Percentiles rank a stretch among this genome's conserved stretches.
phyloP scores from a whole-genome alignment of 257 asterid genomes.

The Scutellaria barbata region DNA sequence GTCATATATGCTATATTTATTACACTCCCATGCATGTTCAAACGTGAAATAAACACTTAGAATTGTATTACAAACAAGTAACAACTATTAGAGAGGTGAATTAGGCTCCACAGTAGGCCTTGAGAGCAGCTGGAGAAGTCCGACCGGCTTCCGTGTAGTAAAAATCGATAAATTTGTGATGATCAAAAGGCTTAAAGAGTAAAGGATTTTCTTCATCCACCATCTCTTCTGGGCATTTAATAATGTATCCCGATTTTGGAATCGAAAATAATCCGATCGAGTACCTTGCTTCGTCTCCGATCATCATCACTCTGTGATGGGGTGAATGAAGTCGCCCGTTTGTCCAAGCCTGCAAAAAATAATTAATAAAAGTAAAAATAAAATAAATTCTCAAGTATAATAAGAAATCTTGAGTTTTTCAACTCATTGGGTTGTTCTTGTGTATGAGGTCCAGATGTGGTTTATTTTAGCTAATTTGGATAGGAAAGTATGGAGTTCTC shows the following conservation, averaged over 20 bases:
- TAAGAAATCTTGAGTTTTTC: background rate
- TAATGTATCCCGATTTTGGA: constrained; percentile 42
- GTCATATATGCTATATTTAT: too few relatives aligned
- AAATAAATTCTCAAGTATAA: too few relatives aligned
- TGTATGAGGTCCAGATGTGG: too few relatives aligned
- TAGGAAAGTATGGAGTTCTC: too few relatives aligned
- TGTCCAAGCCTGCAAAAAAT: constrained; percentile 61
- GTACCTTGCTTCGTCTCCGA: constrained; percentile 53
- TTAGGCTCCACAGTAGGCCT: constrained; percentile 53
- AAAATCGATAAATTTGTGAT: constrained; percentile 47
- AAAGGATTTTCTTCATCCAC: constrained; percentile 60
- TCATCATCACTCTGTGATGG: constrained; percentile 55
- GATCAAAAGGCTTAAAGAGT: constrained; percentile 58
- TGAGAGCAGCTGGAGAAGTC: constrained; percentile 43
- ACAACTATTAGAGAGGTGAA: background rate
- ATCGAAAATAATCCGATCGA: constrained; percentile 43
- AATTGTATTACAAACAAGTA: too few relatives aligned
- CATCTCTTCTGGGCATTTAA: constrained; percentile 53
- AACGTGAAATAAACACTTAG: too few relatives aligned
- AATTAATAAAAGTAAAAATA: too few relatives aligned
- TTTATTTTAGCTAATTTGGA: too few relatives aligned
- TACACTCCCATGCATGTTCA: too few relatives aligned
- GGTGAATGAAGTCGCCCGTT: constrained; percentile 58
- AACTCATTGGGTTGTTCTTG: background rate
- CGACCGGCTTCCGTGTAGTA: constrained; percentile 46